Percentiles rank a stretch among this genome's conserved stretches.
Conservation (phyloP, 805 yeast species). For the Saccharomycopsis schoenii region DNA sequence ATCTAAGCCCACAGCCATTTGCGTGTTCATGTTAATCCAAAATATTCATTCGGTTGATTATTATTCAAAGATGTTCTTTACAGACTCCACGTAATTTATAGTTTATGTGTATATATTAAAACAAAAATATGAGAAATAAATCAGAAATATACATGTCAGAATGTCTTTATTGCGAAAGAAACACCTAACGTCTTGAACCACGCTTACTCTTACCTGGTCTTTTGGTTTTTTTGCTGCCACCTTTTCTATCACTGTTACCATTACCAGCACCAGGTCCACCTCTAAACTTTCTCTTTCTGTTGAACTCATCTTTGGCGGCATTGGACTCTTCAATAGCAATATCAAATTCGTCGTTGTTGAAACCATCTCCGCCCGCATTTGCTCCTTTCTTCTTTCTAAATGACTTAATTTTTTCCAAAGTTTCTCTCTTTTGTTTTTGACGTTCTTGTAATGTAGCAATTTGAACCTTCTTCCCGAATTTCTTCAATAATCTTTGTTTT, state of each 20-base stretch:
- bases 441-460: slow-evolving; percentile 87
- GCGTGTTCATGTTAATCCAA: too few relatives aligned
- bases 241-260: background rate
- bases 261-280: background rate
- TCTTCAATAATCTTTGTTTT: slow-evolving; percentile 89
- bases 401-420: slow-evolving; percentile 83
- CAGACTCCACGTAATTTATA: too few relatives aligned
- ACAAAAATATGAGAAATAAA: background rate
- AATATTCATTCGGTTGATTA: too few relatives aligned
- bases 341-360: slow-evolving; percentile 54
- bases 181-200: slow-evolving; percentile 2
- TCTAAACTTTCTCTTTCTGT: slow-evolving; percentile 6
- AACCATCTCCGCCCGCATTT: slow-evolving; percentile 36
- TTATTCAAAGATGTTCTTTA: too few relatives aligned
- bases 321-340: slow-evolving; percentile 89
- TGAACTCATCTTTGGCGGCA: slow-evolving; percentile 40
- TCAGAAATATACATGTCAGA: background rate
- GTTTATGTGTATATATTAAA: background rate
- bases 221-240: slow-evolving; percentile 12
- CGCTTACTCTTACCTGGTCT: slow-evolving; percentile 19
- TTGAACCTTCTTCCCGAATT: slow-evolving; percentile 96
- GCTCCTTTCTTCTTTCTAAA: slow-evolving; percentile 68
- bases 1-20: too few relatives aligned
- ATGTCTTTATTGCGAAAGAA: background rate
- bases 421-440: slow-evolving; percentile 84